phyloP scores from a whole-genome alignment of 78 protist genomes.

The Mantamonas sphyraenae region DNA sequence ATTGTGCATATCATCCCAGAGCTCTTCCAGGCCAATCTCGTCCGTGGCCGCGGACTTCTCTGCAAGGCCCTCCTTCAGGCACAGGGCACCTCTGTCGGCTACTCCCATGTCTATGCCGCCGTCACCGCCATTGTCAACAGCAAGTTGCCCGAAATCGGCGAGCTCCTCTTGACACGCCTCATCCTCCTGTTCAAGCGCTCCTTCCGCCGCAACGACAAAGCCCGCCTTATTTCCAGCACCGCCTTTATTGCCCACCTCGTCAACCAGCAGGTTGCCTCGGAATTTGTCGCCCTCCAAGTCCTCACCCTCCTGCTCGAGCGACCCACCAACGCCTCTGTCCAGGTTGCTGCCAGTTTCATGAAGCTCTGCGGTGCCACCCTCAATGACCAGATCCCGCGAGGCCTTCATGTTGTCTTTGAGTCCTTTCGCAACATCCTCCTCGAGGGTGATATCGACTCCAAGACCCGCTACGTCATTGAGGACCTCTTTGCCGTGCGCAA shows the following conservation, averaged over 20 bases:
- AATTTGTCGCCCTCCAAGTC: conserved; percentile 69
- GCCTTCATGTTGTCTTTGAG: conserved; percentile 44
- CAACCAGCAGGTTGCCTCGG: conserved; percentile 87
- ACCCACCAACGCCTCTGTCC: conserved; percentile 89
- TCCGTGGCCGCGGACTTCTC: conserved; percentile 92
- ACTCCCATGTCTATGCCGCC: conserved; percentile 92
- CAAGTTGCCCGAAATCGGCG: conserved; percentile 89
- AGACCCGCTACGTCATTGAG: conserved; percentile 86
- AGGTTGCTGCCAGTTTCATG: conserved; percentile 68
- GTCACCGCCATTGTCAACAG: conserved; percentile 88
- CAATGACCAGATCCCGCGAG: conserved; percentile 5
- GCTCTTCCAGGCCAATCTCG: conserved; percentile 84
- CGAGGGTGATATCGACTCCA: conserved; percentile 78
- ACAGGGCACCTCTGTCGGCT: conserved; percentile 2
- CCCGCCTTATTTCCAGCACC: conserved; percentile 13
- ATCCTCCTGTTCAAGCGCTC: conserved; percentile 56
- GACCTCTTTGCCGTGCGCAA: conserved; percentile 63
- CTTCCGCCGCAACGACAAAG: conserved; percentile 75
- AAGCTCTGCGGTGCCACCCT: conserved; percentile 69
- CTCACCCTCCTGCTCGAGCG: conserved; percentile 71
- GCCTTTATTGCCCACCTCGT: conserved; percentile 90
- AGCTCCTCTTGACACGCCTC: conserved; percentile 76
- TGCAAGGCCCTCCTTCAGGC: background rate
- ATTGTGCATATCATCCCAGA: conserved; percentile 72
- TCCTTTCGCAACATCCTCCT: conserved; percentile 77